Percentiles rank a stretch among this genome's conserved stretches.
phyloP scores from a whole-genome alignment of 225 moss, liverwort and hornwort species.

The Bryoerythrophyllum caledonicum region DNA sequence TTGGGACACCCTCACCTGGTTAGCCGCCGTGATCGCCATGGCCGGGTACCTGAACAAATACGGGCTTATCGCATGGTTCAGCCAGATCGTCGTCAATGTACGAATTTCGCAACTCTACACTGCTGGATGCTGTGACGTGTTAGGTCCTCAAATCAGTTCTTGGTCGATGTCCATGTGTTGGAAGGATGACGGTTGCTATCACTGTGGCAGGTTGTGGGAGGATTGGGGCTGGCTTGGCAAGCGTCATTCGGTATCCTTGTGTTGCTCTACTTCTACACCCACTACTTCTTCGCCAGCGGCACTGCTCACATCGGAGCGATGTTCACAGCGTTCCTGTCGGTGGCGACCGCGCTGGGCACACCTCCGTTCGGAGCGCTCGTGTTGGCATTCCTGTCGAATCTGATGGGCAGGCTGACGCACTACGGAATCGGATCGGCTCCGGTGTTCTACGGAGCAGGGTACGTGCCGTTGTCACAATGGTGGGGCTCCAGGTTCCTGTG shows the following conservation, averaged over 20 bases:
- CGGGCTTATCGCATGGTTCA: conserved; percentile 94
- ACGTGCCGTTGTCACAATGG: conserved; percentile 80
- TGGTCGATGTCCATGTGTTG: no score
- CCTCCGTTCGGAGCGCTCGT: no score
- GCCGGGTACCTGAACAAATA: conserved; percentile 93
- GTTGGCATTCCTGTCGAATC: conserved; percentile 85
- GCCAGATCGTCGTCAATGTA: conserved; percentile 90
- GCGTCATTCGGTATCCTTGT: conserved; percentile 91
- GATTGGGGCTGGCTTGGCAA: conserved; percentile 87
- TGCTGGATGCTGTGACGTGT: neutral
- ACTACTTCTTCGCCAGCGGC: conserved; percentile 97
- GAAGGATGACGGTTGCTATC: neutral
- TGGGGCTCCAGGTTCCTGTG: conserved; percentile 86
- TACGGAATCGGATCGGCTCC: conserved; percentile 98
- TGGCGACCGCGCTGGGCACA: conserved; percentile 81
- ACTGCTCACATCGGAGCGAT: conserved; percentile 99
- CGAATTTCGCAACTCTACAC: neutral
- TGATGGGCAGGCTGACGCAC: conserved; percentile 98
- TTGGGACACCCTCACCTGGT: conserved; percentile 98
- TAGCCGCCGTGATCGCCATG: conserved; percentile 98
- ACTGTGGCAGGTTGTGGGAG: conserved; percentile 75
- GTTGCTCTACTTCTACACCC: conserved; percentile 91
- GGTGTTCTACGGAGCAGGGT: conserved; percentile 93
- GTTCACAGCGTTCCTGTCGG: conserved; percentile 97
- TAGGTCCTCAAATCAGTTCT: no score